Evolutionary conservation across 2,329 filamentous ascomycete species (phyloP).

Genomic region (Xylariales sp.): DNA sequence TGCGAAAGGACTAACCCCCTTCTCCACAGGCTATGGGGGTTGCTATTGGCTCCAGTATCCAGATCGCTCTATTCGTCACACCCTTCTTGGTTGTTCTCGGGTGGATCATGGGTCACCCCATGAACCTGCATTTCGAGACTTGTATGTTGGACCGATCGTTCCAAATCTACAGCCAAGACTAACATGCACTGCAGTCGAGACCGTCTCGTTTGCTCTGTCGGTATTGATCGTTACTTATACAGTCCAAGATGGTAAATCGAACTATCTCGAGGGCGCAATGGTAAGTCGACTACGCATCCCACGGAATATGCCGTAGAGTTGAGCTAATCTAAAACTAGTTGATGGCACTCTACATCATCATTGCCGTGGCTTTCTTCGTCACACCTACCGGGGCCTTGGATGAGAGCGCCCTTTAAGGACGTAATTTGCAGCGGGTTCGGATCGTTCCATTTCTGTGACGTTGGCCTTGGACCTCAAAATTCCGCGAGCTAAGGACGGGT

Average conservation of each 20-base stretch:
- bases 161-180: constrained; percentile 9
- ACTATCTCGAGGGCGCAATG: constrained; percentile 80
- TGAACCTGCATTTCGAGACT: constrained; percentile 77
- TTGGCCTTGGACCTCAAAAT: background rate
- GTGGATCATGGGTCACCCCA: constrained; percentile 66
- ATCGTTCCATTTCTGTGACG: background rate
- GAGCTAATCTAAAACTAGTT: constrained; percentile 22
- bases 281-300: constrained; percentile 28
- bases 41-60: constrained; percentile 75
- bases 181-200: constrained; percentile 50
- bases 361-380: constrained; percentile 56
- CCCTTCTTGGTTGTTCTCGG: constrained; percentile 76
- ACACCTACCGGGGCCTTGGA: constrained; percentile 46
- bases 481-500: background rate
- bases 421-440: no score
- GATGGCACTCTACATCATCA: constrained; percentile 52
- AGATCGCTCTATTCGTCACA: constrained; percentile 78
- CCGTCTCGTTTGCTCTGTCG: constrained; percentile 70
- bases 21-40: constrained; percentile 63
- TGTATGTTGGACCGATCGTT: constrained; percentile 31
- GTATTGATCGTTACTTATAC: constrained; percentile 72
- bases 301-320: background rate
- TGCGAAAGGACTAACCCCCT: constrained; percentile 9
- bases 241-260: constrained; percentile 77
- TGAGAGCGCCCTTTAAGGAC: constrained; percentile 22